phyloP scores from a whole-genome alignment of 352 stramenopile species.

The Globisporangium paddicum region DNA sequence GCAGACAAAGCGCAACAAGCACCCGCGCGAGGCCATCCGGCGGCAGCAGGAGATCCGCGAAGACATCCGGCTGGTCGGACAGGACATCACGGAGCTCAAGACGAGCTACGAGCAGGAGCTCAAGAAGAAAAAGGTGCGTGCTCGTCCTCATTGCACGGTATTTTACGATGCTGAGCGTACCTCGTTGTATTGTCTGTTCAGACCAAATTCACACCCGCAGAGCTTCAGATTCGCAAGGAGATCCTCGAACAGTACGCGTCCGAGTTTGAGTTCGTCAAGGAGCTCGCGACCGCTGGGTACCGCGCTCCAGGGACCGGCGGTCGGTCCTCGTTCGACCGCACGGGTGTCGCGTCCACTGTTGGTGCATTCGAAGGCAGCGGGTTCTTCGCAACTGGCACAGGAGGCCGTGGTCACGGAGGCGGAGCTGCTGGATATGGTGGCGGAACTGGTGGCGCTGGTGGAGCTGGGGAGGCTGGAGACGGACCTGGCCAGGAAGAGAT shows the following conservation, averaged over 20 bases:
- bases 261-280: slow-evolving; percentile 75
- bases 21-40: slow-evolving; percentile 74
- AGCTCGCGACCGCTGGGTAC: slow-evolving; percentile 57
- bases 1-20: slow-evolving; percentile 55
- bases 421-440: slow-evolving; percentile 21
- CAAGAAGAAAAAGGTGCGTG: slow-evolving; percentile 78
- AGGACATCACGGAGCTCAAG: slow-evolving; percentile 75
- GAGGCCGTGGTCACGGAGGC: slow-evolving; percentile 15
- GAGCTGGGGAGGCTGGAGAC: slow-evolving; percentile 19
- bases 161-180: not conserved
- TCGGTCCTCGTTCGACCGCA: slow-evolving; percentile 39
- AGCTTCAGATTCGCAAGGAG: slow-evolving; percentile 75
- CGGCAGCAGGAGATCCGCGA: slow-evolving; percentile 78
- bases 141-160: not conserved
- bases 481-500: slow-evolving; percentile 43
- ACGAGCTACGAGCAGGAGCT: slow-evolving; percentile 62
- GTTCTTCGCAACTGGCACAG: slow-evolving; percentile 40
- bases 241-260: slow-evolving; percentile 76
- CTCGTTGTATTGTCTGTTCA: slow-evolving; percentile 11
- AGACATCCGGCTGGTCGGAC: slow-evolving; percentile 63
- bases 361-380: slow-evolving; percentile 62
- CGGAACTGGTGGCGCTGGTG: slow-evolving; percentile 12
- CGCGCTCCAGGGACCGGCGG: slow-evolving; percentile 32
- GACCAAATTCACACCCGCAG: slow-evolving; percentile 74
- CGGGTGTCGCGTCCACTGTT: slow-evolving; percentile 37